Evolutionary conservation across 495 filamentous ascomycete species (phyloP).

Genomic region (Pyrenopolyporus hunteri): DNA sequence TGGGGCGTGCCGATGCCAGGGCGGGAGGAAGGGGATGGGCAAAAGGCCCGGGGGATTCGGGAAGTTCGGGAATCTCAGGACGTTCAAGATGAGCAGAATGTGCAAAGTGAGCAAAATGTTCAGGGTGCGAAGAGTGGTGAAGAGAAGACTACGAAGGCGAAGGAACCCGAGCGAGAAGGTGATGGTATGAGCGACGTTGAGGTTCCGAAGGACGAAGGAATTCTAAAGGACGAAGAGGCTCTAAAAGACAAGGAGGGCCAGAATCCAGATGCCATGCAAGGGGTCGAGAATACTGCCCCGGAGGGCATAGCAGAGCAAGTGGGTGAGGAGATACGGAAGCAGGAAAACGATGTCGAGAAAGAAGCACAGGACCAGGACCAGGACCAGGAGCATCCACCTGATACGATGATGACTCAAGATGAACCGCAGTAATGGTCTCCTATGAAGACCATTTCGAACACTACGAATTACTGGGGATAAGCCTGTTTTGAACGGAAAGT

Average conservation of each 20-base stretch:
- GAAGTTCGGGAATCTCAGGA: too few relatives aligned
- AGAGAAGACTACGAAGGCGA: neutral
- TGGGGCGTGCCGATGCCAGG: constrained; percentile 68
- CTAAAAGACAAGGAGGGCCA: neutral
- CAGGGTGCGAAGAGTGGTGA: neutral
- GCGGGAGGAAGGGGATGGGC: neutral
- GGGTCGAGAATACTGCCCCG: neutral
- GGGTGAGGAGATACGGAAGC: neutral
- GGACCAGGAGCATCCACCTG: too few relatives aligned
- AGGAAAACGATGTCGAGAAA: neutral
- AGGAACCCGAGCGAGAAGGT: neutral
- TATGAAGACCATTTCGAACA: too few relatives aligned
- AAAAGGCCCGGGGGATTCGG: neutral
- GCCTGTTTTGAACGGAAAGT: too few relatives aligned
- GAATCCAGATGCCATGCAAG: neutral
- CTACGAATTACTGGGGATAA: too few relatives aligned
- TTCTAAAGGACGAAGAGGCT: neutral
- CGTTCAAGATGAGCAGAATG: too few relatives aligned
- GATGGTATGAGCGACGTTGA: too few relatives aligned
- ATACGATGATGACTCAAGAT: neutral
- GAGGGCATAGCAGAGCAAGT: neutral
- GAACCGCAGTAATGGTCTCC: too few relatives aligned
- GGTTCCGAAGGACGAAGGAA: neutral
- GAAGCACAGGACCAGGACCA: neutral
- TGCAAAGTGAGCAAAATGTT: neutral